A percentile compares a stretch with the other conserved stretches of the same genome.
phyloP scores from a whole-genome alignment of 163 green algal genomes.

The Coccomyxa subellipsoidea region DNA sequence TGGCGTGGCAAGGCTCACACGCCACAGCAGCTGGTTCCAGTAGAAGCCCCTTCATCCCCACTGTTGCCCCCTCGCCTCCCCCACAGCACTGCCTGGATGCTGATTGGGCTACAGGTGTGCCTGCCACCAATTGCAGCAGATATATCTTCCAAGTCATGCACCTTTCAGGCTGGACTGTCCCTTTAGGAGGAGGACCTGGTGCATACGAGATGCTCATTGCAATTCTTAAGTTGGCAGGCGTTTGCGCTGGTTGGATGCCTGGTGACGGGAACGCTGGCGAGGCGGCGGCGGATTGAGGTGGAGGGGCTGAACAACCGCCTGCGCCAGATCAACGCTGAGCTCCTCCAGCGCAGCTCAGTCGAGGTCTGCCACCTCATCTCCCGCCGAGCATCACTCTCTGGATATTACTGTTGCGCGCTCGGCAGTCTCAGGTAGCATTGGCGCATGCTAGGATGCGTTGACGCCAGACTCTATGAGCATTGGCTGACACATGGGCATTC shows the following conservation, averaged over 20 bases:
- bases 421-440: too few species aligned
- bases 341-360: slow-evolving; percentile 7
- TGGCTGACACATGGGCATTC: too few species aligned
- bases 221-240: slow-evolving; percentile 2
- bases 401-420: too few species aligned
- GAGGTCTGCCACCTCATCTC: background rate
- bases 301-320: slow-evolving; percentile 21
- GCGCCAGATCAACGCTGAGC: slow-evolving; percentile 23
- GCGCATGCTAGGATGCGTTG: too few species aligned
- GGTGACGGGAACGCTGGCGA: slow-evolving; percentile 22
- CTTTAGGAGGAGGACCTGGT: too few species aligned
- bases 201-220: background rate
- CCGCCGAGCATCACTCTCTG: too few species aligned
- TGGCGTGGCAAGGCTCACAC: background rate
- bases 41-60: background rate
- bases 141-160: too few species aligned
- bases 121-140: too few species aligned
- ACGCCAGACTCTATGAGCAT: too few species aligned
- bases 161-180: too few species aligned
- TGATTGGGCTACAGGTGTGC: background rate
- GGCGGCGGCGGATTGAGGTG: slow-evolving; percentile 20
- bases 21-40: background rate
- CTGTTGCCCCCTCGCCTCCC: background rate
- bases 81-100: background rate
- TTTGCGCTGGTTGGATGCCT: slow-evolving; percentile 23